These are phyloP conservation scores for Saccharomyces hybrid DNA, from an alignment of 1,139 yeast species.

Conservation along the genomic window DNA sequence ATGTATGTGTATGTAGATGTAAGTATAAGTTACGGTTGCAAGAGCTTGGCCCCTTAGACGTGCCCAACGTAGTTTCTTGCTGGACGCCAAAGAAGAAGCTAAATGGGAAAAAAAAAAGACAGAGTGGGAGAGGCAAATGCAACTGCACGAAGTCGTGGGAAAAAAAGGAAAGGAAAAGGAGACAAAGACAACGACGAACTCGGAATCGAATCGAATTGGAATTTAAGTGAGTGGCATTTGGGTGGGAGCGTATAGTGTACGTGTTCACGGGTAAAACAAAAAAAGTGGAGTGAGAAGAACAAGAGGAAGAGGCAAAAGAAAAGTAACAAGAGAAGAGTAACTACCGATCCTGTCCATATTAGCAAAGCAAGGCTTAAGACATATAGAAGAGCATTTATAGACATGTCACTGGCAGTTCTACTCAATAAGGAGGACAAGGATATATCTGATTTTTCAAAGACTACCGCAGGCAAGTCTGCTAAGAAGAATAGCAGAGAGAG, in stretches of 20 bases:
- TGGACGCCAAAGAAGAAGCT: neutral
- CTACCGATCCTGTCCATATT: neutral
- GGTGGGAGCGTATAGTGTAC: neutral
- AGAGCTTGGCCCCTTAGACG: neutral
- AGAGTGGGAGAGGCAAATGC: constrained; percentile 1
- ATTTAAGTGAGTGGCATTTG: neutral
- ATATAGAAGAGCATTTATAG: neutral
- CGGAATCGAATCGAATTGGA: constrained; percentile 1
- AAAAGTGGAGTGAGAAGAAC: neutral
- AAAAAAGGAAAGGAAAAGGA: neutral
- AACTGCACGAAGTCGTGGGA: constrained; percentile 1
- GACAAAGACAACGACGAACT: neutral
- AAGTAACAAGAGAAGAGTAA: neutral
- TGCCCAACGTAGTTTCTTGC: neutral
- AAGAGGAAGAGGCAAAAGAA: neutral
- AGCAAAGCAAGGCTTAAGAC: neutral
- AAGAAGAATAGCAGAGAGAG: constrained; percentile 2
- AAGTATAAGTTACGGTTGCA: neutral
- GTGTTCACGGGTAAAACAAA: constrained; percentile 1
- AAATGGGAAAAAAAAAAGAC: constrained; percentile 1
- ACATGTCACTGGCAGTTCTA: constrained; percentile 26
- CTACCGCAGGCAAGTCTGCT: constrained; percentile 1
- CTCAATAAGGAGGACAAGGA: constrained; percentile 24
- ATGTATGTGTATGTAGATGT: neutral
- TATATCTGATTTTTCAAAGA: neutral